Conservation (phyloP, 2,329 filamentous ascomycete genomes). For the Beauveria sp. region DNA sequence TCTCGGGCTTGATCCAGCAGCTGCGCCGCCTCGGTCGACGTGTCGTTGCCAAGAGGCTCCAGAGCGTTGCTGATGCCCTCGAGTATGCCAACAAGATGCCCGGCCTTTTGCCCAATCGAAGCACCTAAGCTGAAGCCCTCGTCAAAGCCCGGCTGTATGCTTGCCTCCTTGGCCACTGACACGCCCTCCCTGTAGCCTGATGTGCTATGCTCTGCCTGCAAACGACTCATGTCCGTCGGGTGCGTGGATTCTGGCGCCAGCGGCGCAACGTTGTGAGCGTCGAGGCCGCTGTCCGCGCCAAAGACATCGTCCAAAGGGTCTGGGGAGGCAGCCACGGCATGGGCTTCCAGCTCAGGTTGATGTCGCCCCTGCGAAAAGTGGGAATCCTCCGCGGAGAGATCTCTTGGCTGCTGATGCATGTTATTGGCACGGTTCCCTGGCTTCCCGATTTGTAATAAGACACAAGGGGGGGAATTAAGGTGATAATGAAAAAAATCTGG, state of each 20-base stretch:
- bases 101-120: conserved; percentile 65
- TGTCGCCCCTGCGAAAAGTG: conserved; percentile 5
- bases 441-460: background rate
- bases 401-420: conserved; percentile 9
- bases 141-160: conserved; percentile 84
- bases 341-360: background rate
- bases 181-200: conserved; percentile 93
- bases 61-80: conserved; percentile 59
- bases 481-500: background rate
- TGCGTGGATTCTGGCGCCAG: conserved; percentile 23
- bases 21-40: conserved; percentile 17
- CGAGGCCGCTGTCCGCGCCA: conserved; percentile 17
- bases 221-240: conserved; percentile 60
- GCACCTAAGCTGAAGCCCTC: conserved; percentile 83
- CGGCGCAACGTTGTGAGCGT: conserved; percentile 5
- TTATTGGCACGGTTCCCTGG: background rate
- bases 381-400: conserved; percentile 7
- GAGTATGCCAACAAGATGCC: conserved; percentile 67
- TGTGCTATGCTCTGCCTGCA: conserved; percentile 70
- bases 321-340: background rate
- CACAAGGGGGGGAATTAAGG: conserved; percentile 8
- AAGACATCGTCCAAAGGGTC: conserved; percentile 31
- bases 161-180: conserved; percentile 62
- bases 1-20: conserved; percentile 43
- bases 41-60: conserved; percentile 19